A percentile compares a stretch with the other conserved stretches of the same genome.
These are phyloP conservation scores for Neocallimastix lanati DNA, from an alignment of 192 early-diverging fungal genomes.

Conservation along the genomic window DNA sequence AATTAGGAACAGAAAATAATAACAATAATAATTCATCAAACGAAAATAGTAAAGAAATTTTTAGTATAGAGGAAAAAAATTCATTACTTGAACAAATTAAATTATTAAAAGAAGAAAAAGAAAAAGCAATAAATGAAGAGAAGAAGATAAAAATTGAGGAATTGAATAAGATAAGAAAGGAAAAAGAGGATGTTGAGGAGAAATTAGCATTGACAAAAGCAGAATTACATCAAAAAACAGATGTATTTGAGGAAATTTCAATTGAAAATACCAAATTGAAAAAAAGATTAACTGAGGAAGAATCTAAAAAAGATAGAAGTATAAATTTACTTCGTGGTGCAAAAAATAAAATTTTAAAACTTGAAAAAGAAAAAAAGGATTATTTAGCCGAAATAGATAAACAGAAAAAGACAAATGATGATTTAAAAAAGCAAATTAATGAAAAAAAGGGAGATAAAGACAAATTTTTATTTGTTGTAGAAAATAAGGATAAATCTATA, in stretches of 20 bases:
- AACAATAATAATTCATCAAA: background rate
- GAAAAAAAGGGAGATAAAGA: background rate
- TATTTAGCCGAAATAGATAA: background rate
- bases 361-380: background rate
- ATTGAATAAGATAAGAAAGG: background rate
- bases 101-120: background rate
- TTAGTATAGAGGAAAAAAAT: background rate
- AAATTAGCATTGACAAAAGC: background rate
- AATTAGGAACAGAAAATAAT: background rate
- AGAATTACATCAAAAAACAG: background rate
- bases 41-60: background rate
- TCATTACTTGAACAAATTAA: background rate
- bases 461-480: background rate
- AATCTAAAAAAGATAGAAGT: background rate
- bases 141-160: background rate
- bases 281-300: background rate
- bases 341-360: background rate
- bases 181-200: background rate
- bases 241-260: background rate
- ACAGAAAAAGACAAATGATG: background rate
- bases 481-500: background rate
- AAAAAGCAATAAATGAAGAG: background rate
- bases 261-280: background rate
- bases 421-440: background rate
- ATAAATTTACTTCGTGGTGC: background rate